Conservation (phyloP, 306 rosid genomes). For the Medicago lupulina region DNA sequence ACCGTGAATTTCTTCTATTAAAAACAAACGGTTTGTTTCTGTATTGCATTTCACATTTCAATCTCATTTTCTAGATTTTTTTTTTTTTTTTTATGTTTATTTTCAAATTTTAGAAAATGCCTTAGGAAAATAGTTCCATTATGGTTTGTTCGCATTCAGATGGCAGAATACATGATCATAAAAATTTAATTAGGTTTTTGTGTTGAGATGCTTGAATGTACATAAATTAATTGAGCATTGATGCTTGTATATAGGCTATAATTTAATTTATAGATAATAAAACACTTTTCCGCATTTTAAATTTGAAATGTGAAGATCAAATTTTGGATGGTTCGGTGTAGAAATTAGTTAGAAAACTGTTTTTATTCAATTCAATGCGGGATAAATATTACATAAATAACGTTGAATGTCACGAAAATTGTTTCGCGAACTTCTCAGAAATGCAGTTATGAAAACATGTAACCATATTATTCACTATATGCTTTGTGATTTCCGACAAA, state of each 20-base stretch:
- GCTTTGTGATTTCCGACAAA: background rate
- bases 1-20: conserved; percentile 7
- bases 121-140: background rate
- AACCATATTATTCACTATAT: background rate
- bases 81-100: background rate
- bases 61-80: background rate
- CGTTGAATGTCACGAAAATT: background rate
- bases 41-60: conserved; percentile 7
- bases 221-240: background rate
- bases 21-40: background rate
- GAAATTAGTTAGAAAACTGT: background rate
- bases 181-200: conserved; percentile 13
- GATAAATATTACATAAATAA: background rate
- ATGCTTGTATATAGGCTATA: background rate
- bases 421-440: background rate
- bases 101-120: conserved; percentile 20
- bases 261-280: background rate
- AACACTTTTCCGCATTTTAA: background rate
- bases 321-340: background rate
- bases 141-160: background rate
- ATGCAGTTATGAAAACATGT: background rate
- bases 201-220: background rate
- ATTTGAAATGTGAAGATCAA: background rate
- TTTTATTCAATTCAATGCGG: conserved; percentile 5
- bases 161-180: background rate